Evolutionary conservation across 2,329 filamentous ascomycete species (phyloP).

Genomic region (Aspergillus sp.): DNA sequence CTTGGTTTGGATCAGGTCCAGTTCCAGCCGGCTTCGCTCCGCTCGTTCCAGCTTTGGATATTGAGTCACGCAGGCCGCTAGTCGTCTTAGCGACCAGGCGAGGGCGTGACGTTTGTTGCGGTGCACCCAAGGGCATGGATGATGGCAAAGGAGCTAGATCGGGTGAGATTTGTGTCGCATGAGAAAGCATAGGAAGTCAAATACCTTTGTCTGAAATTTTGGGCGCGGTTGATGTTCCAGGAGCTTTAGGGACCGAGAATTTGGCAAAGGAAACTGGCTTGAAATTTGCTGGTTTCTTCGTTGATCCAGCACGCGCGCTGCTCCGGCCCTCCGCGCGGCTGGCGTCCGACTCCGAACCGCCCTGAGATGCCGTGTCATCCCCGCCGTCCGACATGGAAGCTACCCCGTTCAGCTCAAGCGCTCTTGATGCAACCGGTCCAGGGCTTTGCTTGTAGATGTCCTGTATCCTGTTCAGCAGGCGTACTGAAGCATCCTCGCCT

Average conservation of each 20-base stretch:
- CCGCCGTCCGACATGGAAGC: conserved; percentile 27
- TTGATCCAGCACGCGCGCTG: conserved; percentile 39
- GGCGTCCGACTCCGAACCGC: conserved; percentile 55
- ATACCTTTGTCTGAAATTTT: conserved; percentile 49
- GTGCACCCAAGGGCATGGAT: conserved; percentile 29
- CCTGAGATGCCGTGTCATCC: conserved; percentile 33
- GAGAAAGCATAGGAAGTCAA: conserved; percentile 1
- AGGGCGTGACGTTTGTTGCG: conserved; percentile 43
- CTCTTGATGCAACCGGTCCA: conserved; percentile 25
- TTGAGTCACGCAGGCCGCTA: conserved; percentile 41
- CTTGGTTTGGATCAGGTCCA: conserved; percentile 57
- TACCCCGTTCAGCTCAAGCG: conserved; percentile 32
- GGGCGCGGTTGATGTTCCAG: conserved; percentile 41
- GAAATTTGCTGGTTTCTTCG: conserved; percentile 54
- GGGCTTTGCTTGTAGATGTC: conserved; percentile 21
- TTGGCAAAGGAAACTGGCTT: conserved; percentile 60
- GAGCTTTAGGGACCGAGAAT: conserved; percentile 55
- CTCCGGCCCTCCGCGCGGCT: conserved; percentile 45
- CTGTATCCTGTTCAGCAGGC: conserved; percentile 15
- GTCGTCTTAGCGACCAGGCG: conserved; percentile 56
- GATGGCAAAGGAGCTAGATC: conserved; percentile 25
- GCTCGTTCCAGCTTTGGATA: conserved; percentile 40
- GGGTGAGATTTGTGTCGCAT: conserved; percentile 5
- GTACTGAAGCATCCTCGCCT: conserved; percentile 5
- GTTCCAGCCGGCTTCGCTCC: conserved; percentile 37